Base-by-base conservation (phyloP, 345 rosid genomes). In the Capsella bursapastoris region DNA sequence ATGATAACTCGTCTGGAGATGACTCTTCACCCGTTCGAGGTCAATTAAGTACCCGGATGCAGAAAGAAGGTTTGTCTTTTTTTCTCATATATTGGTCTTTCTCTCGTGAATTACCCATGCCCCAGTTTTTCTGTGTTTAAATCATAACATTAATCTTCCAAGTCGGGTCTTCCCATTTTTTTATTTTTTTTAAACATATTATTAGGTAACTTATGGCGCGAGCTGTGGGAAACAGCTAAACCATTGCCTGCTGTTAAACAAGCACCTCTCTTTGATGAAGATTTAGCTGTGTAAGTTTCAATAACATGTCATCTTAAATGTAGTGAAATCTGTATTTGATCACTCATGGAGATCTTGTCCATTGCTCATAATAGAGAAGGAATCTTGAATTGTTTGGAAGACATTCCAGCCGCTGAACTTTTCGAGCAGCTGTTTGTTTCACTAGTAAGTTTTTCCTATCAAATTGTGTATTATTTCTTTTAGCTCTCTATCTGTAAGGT, bases 141-240 rank as follows among this genome's bases (percentile, higher is more conserved):
- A 65, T 22, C 67, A 12, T 25, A 43, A 31, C 43, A 31, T 25
- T 11, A 29, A 35, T 60, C 38, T 51, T 27, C 34, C 53, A 15
- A 41, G 10, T 59, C 18, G 2, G 34, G 15, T 52, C 45, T 59
- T 52, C 51, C 5, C 28, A 57, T 57, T 8, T 5, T 41, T 16
- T 13, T 3, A 32, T 34, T 34, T 32, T 6, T 22, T 18, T 18
- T 18, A 0, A 22, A 34, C 7, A 22, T 52, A 15, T 51, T 81
- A 25, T 64, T 74, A 95, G 99, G 97, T 82, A 91, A 95, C 84
- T 80, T 95, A 73, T 95, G 99, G 99, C 90, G 78, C 4, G 97
- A 92, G 84, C 88, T 95, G 43, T 95, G 99, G 99, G 93, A 84
- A 77, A 84, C 99, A 50, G 76, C 99, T 66, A 95, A 84, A 75